Evolutionary conservation across 176 grass and related monocot species (phyloP).

Genomic region (Oryza nivara): DNA sequence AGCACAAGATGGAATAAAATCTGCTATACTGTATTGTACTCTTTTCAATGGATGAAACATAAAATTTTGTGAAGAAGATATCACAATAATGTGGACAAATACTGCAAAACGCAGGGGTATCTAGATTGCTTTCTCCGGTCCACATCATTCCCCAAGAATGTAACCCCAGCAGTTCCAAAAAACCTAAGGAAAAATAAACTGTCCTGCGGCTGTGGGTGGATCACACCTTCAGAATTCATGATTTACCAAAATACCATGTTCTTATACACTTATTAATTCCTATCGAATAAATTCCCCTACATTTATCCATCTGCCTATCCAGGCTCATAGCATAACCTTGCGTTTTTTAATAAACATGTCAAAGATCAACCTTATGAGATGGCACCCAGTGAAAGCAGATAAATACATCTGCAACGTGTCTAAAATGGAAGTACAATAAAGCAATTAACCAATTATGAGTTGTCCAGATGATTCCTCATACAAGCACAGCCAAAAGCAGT

Average conservation of each 20-base stretch:
- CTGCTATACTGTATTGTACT: background rate
- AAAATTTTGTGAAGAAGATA: background rate
- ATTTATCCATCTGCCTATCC: background rate
- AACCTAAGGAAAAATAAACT: background rate
- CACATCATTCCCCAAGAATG: background rate
- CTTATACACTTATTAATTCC: background rate
- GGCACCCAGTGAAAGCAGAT: background rate
- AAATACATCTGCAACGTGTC: background rate
- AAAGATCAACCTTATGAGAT: background rate
- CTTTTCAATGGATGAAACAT: background rate
- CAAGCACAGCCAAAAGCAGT: background rate
- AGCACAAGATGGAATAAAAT: background rate
- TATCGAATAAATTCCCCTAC: background rate
- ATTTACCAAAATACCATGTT: slow-evolving; percentile 21
- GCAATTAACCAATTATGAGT: background rate
- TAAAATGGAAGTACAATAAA: background rate
- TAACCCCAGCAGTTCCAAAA: background rate
- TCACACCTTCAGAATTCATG: slow-evolving; percentile 29
- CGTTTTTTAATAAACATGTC: background rate
- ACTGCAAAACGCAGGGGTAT: background rate
- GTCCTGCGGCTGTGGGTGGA: background rate
- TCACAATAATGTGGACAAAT: background rate
- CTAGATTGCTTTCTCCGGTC: slow-evolving; percentile 16
- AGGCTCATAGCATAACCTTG: background rate
- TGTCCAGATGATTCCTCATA: background rate